Evolutionary conservation across 1,139 yeast genomes (phyloP).

Genomic region (Eremothecium gossypii): DNA sequence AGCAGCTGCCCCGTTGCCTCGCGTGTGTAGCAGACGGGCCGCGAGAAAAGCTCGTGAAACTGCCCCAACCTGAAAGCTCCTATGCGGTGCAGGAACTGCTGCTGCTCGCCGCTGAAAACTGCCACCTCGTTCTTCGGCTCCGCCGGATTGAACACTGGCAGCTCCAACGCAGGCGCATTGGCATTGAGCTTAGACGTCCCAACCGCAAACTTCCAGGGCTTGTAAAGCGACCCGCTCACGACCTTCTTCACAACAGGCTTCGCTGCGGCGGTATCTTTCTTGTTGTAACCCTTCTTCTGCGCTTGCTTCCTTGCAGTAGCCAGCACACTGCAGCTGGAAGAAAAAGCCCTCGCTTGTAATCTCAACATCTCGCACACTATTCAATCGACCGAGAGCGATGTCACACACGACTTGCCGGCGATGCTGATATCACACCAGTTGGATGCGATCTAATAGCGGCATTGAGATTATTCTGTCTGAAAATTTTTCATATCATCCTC

Average conservation of each 20-base stretch:
- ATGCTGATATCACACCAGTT: too few species aligned
- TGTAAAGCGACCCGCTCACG: slow-evolving; percentile 22
- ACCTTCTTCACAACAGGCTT: slow-evolving; percentile 22
- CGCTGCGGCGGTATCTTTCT: slow-evolving; percentile 10
- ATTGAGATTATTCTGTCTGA: background rate
- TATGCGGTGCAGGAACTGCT: slow-evolving; percentile 27
- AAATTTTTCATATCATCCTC: background rate
- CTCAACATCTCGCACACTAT: slow-evolving; percentile 12
- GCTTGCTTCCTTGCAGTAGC: slow-evolving; percentile 23
- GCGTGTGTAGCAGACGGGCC: slow-evolving; percentile 49
- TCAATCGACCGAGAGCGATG: too few species aligned
- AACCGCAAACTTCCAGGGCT: slow-evolving; percentile 26
- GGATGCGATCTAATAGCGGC: too few species aligned
- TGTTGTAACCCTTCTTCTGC: slow-evolving; percentile 25
- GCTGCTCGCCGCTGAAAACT: slow-evolving; percentile 19
- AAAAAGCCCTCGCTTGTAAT: slow-evolving; percentile 13
- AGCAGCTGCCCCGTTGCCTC: slow-evolving; percentile 21
- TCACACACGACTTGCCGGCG: too few species aligned
- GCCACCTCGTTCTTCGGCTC: slow-evolving; percentile 17
- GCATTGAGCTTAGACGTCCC: slow-evolving; percentile 21
- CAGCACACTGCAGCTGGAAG: slow-evolving; percentile 6
- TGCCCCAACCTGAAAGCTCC: slow-evolving; percentile 59
- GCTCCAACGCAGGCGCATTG: slow-evolving; percentile 18
- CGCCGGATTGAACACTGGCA: slow-evolving; percentile 17
- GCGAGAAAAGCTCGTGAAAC: slow-evolving; percentile 50